Evolutionary conservation across 1,139 yeast species (phyloP).

Genomic region (Pichia sp.): DNA sequence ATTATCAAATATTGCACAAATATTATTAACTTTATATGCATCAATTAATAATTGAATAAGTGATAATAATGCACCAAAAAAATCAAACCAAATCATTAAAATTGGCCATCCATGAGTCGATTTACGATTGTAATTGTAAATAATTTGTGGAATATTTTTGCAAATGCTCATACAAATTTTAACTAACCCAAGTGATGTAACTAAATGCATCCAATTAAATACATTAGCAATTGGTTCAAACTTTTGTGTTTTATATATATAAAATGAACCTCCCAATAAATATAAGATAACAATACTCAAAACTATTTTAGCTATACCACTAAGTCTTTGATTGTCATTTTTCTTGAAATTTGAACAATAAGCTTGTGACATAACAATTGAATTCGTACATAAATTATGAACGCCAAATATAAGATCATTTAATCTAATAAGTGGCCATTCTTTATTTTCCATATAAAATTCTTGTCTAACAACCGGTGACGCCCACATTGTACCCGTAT

Average conservation of each 20-base stretch:
- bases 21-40: slow-evolving; percentile 21
- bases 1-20: slow-evolving; percentile 24
- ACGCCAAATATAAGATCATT: slow-evolving; percentile 29
- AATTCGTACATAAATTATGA: slow-evolving; percentile 25
- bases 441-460: slow-evolving; percentile 21
- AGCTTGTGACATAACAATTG: slow-evolving; percentile 26
- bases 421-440: slow-evolving; percentile 25
- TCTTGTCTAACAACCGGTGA: slow-evolving; percentile 24
- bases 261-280: slow-evolving; percentile 10
- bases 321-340: slow-evolving; percentile 27
- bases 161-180: slow-evolving; percentile 45
- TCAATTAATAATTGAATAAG: slow-evolving; percentile 27
- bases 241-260: slow-evolving; percentile 17
- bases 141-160: slow-evolving; percentile 48
- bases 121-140: slow-evolving; percentile 44
- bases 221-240: slow-evolving; percentile 5
- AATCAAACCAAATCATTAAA: slow-evolving; percentile 29
- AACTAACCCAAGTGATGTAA: slow-evolving; percentile 34
- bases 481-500: slow-evolving; percentile 22
- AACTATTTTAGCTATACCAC: slow-evolving; percentile 19
- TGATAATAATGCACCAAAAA: slow-evolving; percentile 26
- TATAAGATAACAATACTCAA: slow-evolving; percentile 17
- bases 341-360: slow-evolving; percentile 28
- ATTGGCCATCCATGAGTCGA: slow-evolving; percentile 47
- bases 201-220: slow-evolving; percentile 27